Percentiles rank a stretch among this genome's conserved stretches.
These are phyloP conservation scores for Fomitopsis serialis DNA, from an alignment of 768 basidiomycete genomes.

Conservation along the genomic window DNA sequence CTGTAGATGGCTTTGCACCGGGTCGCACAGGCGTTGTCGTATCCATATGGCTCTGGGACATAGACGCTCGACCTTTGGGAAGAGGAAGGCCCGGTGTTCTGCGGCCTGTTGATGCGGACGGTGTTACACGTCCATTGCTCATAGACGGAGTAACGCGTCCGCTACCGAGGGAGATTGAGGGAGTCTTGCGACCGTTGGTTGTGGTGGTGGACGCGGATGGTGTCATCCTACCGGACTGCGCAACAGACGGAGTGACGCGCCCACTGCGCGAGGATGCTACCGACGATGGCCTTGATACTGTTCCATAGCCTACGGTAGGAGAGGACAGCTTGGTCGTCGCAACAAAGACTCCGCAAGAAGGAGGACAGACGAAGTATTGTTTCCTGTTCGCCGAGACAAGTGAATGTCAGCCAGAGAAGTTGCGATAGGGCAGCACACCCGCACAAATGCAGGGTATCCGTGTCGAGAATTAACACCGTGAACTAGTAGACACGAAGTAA, in stretches of 20 bases:
- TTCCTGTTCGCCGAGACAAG: constrained; percentile 37
- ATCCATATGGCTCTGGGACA: neutral
- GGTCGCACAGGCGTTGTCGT: constrained; percentile 22
- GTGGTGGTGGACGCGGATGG: constrained; percentile 33
- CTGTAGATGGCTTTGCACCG: constrained; percentile 25
- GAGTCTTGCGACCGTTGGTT: constrained; percentile 48
- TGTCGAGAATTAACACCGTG: too few relatives aligned
- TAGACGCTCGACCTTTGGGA: constrained; percentile 13
- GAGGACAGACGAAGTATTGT: constrained; percentile 82
- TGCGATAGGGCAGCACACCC: neutral
- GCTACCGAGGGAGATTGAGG: constrained; percentile 37
- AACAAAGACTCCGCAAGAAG: constrained; percentile 88
- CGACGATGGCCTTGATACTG: constrained; percentile 61
- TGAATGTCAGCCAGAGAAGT: neutral
- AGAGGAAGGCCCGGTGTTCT: constrained; percentile 16
- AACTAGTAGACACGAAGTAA: too few relatives aligned
- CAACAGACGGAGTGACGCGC: constrained; percentile 37
- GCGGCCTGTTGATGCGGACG: constrained; percentile 23
- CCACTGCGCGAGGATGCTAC: constrained; percentile 67
- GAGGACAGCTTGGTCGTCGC: constrained; percentile 74
- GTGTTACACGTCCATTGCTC: constrained; percentile 45
- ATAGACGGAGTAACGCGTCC: constrained; percentile 26
- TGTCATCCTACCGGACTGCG: constrained; percentile 39
- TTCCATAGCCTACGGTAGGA: constrained; percentile 58
- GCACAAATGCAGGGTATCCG: too few relatives aligned